Evolutionary conservation across 2,329 filamentous ascomycete genomes (phyloP).

Genomic region (Pseudopithomyces chartarum): DNA sequence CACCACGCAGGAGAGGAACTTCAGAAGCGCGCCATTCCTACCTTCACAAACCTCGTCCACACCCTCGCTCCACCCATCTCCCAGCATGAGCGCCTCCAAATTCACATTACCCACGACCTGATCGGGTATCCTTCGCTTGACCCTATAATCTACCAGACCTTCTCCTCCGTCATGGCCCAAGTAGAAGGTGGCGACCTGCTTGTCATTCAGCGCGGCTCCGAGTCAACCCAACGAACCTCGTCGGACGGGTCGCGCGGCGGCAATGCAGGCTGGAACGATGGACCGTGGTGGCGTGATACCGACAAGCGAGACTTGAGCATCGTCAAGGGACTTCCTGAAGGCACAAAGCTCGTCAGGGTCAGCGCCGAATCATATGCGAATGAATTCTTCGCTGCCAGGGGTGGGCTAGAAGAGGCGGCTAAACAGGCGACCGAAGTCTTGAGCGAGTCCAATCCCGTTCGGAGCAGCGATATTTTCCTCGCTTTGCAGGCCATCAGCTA

Average conservation of each 20-base stretch:
- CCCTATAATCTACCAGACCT: slow-evolving; percentile 87
- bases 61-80: slow-evolving; percentile 95
- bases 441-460: slow-evolving; percentile 84
- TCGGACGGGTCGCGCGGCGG: slow-evolving; percentile 63
- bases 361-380: slow-evolving; percentile 85
- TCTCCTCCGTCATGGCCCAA: slow-evolving; percentile 97
- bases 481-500: slow-evolving; percentile 86
- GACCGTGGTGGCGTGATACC: slow-evolving; percentile 90
- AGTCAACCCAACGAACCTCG: slow-evolving; percentile 72
- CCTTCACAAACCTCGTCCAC: slow-evolving; percentile 92
- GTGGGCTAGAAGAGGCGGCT: slow-evolving; percentile 80
- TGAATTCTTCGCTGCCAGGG: slow-evolving; percentile 80
- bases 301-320: slow-evolving; percentile 76
- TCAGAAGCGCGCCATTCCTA: slow-evolving; percentile 76
- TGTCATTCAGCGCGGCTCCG: slow-evolving; percentile 90
- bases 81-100: slow-evolving; percentile 93
- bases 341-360: slow-evolving; percentile 87
- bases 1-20: slow-evolving; percentile 71
- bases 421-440: slow-evolving; percentile 78
- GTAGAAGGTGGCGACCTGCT: slow-evolving; percentile 95
- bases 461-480: slow-evolving; percentile 93
- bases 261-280: slow-evolving; percentile 81
- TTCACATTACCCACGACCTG: slow-evolving; percentile 96
- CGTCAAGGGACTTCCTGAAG: slow-evolving; percentile 81
- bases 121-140: slow-evolving; percentile 93